Evolutionary conservation across 2,329 filamentous ascomycete genomes (phyloP).

Genomic region (Simplicillium aogashimaense): DNA sequence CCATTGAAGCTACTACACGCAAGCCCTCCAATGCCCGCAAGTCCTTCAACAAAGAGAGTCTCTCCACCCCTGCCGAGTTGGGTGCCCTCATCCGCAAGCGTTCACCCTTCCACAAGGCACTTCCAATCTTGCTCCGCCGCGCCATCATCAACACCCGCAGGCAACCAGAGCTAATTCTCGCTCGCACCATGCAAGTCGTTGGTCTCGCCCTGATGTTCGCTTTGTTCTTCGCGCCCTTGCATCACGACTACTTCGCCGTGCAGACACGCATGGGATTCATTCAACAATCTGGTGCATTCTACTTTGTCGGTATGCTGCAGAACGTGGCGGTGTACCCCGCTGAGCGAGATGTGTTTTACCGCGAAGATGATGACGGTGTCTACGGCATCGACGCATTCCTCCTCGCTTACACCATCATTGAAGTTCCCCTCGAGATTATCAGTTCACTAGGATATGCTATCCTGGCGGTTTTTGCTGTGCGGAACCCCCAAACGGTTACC

Average conservation of each 20-base stretch:
- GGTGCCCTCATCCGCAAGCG: slow-evolving; percentile 56
- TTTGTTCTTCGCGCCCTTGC: slow-evolving; percentile 62
- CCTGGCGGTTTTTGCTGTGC: slow-evolving; percentile 53
- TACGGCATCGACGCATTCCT: slow-evolving; percentile 66
- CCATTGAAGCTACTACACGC: slow-evolving; percentile 1
- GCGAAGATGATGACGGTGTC: slow-evolving; percentile 63
- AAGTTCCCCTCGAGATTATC: slow-evolving; percentile 61
- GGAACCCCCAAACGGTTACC: slow-evolving; percentile 49
- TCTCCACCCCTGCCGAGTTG: slow-evolving; percentile 62
- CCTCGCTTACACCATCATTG: slow-evolving; percentile 57
- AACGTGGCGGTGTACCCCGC: slow-evolving; percentile 66
- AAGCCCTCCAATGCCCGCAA: slow-evolving; percentile 6
- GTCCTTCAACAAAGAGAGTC: slow-evolving; percentile 30
- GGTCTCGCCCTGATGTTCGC: slow-evolving; percentile 53
- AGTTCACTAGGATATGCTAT: slow-evolving; percentile 57
- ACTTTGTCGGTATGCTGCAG: slow-evolving; percentile 71
- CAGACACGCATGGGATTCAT: slow-evolving; percentile 68
- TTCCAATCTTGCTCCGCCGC: slow-evolving; percentile 58
- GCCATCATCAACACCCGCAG: slow-evolving; percentile 60
- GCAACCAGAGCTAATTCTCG: slow-evolving; percentile 53
- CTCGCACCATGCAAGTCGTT: slow-evolving; percentile 57
- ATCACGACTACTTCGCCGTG: slow-evolving; percentile 57
- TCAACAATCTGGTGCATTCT: slow-evolving; percentile 61
- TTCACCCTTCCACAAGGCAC: slow-evolving; percentile 50
- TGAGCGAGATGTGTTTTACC: slow-evolving; percentile 68